These are phyloP conservation scores for Teratosphaeria zuluensis DNA, from an alignment of 2,329 filamentous ascomycete genomes.

Conservation along the genomic window DNA sequence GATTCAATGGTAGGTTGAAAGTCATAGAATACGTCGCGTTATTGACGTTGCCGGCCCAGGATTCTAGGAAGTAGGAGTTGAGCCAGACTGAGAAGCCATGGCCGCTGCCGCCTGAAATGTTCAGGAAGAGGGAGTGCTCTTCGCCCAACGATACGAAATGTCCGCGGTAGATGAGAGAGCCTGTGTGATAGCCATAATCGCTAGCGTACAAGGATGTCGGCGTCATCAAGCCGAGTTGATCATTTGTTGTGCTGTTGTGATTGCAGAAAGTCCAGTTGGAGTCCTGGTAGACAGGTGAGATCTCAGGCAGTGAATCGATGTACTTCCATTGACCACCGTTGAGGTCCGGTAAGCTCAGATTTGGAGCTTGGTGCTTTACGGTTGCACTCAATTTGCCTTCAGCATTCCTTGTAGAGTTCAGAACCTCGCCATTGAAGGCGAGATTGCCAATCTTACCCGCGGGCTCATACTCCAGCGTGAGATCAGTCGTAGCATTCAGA, in stretches of 20 bases:
- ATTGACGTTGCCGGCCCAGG: conserved; percentile 47
- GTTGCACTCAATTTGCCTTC: conserved; percentile 40
- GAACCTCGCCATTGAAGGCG: conserved; percentile 49
- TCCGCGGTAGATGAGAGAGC: conserved; percentile 60
- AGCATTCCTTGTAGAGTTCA: conserved; percentile 19
- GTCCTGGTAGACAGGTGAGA: conserved; percentile 57
- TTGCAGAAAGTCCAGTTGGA: conserved; percentile 53
- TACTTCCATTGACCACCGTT: conserved; percentile 56
- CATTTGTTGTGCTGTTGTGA: conserved; percentile 46
- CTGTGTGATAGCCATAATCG: conserved; percentile 66
- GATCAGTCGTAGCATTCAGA: conserved; percentile 56
- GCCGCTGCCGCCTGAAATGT: conserved; percentile 56
- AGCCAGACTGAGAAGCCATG: conserved; percentile 62
- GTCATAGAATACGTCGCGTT: conserved; percentile 46
- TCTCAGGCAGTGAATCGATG: conserved; percentile 62
- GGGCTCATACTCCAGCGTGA: conserved; percentile 59
- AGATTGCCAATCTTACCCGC: conserved; percentile 43
- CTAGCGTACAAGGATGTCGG: conserved; percentile 55
- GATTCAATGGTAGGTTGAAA: background rate
- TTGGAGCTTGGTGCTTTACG: conserved; percentile 42
- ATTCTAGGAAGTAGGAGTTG: conserved; percentile 54
- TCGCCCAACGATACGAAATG: conserved; percentile 55
- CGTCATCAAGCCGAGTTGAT: conserved; percentile 42
- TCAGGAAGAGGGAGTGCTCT: conserved; percentile 45
- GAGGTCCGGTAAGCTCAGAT: conserved; percentile 49